A percentile compares a stretch with the other conserved stretches of the same genome.
Evolutionary conservation across 139 green algal genomes (phyloP).

Genomic region (Trebouxia sp.): DNA sequence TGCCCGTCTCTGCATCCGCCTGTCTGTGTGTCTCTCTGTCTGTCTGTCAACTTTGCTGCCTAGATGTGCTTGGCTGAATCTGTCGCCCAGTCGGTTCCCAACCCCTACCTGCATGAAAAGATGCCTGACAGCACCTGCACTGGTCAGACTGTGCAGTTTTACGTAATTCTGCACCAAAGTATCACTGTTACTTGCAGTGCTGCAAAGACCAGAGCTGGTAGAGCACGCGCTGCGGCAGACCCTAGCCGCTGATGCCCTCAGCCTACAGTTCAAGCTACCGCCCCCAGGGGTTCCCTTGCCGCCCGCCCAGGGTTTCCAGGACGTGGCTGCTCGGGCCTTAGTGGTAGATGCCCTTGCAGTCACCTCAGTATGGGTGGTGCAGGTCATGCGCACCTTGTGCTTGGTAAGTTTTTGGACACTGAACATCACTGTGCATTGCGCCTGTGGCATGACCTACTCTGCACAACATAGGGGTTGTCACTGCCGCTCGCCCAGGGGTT

Average conservation of each 20-base stretch:
- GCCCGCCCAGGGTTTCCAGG: slow-evolving; percentile 32
- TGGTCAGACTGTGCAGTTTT: too few species aligned
- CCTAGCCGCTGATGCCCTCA: slow-evolving; percentile 73
- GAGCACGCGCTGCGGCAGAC: slow-evolving; percentile 75
- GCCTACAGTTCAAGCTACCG: slow-evolving; percentile 79
- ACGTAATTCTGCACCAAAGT: too few species aligned
- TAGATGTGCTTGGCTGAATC: too few species aligned
- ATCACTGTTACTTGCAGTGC: slow-evolving; percentile 36
- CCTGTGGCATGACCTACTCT: too few species aligned
- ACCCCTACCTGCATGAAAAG: neutral
- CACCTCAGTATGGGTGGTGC: slow-evolving; percentile 82
- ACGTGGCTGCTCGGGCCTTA: slow-evolving; percentile 57
- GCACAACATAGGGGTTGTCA: too few species aligned
- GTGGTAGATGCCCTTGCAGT: slow-evolving; percentile 71
- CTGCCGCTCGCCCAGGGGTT: too few species aligned
- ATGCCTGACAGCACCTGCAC: neutral
- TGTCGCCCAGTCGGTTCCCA: too few species aligned
- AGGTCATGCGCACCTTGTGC: slow-evolving; percentile 69
- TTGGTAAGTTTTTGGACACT: slow-evolving; percentile 36
- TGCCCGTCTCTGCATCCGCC: too few species aligned
- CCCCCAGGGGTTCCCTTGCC: slow-evolving; percentile 59
- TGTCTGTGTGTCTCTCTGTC: too few species aligned
- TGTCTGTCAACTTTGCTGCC: too few species aligned
- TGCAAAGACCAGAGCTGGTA: slow-evolving; percentile 61
- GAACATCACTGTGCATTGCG: too few species aligned